Base-by-base conservation (phyloP, 768 basidiomycete species). In the Phaeolepiota aurea region DNA sequence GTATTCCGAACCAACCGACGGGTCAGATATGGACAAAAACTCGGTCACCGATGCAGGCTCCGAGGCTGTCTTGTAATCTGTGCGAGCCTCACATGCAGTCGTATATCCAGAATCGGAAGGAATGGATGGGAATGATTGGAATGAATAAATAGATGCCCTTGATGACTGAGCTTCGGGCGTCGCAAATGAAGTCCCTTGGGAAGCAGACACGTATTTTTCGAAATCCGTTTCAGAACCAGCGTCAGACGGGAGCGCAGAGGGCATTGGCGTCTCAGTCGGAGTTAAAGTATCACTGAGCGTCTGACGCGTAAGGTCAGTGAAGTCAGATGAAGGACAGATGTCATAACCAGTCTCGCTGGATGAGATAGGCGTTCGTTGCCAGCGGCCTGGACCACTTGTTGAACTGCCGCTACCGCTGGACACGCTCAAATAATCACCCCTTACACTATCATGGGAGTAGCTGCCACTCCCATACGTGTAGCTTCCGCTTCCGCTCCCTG, bases 81-180 rank as follows among this genome's bases (percentile, higher is more conserved):
- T 57, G 4, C 37, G 33, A 21, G 73, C 74, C 13, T 69, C 59
- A 16, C 70, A 44, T 1, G 56, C 59, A 14, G 56, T 58, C 3
- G n/a, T 23, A 18, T 32, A 70, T 5, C 33, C 33, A n/a, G 33
- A 35, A 38, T 71, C 67, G 1, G 74, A 78, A 10, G 78, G 78
- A 45, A 79, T 79, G 3, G 72, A 74, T 1, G 77, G 77, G 41
- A 79, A 56, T 3, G 77, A 79, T 42, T 64, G 65, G 55, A 73
- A 77, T 0, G 77, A 79, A 4, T 66, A 61, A 9, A 58, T 63
- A 5, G 73, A 72, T 0, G 68, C 63, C 0, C 72, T 23, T 11
- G 40, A 41, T 15, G 40, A 41, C n/a, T 21, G 68, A 3, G 71
- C 59, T 13, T 50, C 51, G 4, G 59, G 61, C 1, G 63, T 59